Base-by-base conservation (phyloP, 306 rosid genomes). In the Casuarina equisetifolia region DNA sequence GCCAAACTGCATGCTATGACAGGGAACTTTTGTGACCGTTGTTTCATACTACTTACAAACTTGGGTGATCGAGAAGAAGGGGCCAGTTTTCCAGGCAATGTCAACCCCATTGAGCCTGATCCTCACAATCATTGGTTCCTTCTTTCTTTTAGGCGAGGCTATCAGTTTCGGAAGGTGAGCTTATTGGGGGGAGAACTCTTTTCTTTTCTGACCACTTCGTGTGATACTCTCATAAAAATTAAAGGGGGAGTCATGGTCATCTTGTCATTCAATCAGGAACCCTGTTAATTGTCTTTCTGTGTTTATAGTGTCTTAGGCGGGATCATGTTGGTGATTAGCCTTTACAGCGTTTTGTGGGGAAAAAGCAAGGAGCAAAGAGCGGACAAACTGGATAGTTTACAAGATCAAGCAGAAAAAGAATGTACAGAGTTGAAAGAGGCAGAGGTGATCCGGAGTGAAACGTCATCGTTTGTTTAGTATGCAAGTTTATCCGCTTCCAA, bases 61-160 rank as follows among this genome's bases (percentile, higher is more conserved):
- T 39, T 77, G 85, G 83, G 82, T 79, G 69, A 69, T 83, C 42
- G 75, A 84, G 52, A 77, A 82, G 73, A 84, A 79, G 78, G 90
- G 90, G 10, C 87, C 87, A 50, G 81, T 90, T 45, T 87, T 88
- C 68, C 58, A 76, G 12, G 85, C 84, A 7, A 72, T 83, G 77
- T 87, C 89, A 85, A 88, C 73, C 42, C 91, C 94, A 19, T 52
- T 90, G 2, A 88, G 80, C 59, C 83, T 85, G 50, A 48, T 84
- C 17, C 50, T 90, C 25, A 85, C 89, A 11, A 78, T 79, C 0
- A 51, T 77, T n/a, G 89, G 87, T 64, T 90, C 90, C 2, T 38
- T 84, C 11, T 59, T 82, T 40, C 76, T 85, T 20, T 81, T 88
- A 48, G 88, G 88, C 0, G 88, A 85, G 63, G 71, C 76, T 77